Percentiles rank a stretch among this genome's conserved stretches.
Conservation (phyloP, 805 yeast genomes). For the Kazachstania taianensis region DNA sequence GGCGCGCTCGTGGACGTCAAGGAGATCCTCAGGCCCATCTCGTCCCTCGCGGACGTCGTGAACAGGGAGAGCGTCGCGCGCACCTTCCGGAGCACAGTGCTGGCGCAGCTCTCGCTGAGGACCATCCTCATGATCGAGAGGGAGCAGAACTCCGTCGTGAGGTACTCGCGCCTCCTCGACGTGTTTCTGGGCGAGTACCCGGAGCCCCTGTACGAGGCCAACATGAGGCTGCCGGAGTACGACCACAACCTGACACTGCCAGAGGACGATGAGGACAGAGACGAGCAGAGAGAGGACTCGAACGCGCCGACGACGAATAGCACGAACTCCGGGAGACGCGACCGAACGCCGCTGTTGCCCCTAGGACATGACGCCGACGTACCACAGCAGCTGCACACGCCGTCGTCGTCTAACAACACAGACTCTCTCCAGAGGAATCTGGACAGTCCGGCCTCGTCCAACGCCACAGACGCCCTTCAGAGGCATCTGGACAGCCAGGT, state of each 20-base stretch:
- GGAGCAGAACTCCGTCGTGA: constrained; percentile 71
- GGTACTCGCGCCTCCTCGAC: constrained; percentile 60
- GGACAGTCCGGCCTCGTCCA: constrained; percentile 8
- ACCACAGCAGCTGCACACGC: not conserved
- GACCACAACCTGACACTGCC: constrained; percentile 45
- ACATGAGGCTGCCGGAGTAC: constrained; percentile 56
- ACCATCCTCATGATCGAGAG: constrained; percentile 68
- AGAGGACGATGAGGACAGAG: constrained; percentile 18
- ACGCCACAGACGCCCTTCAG: constrained; percentile 7
- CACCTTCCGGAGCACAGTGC: constrained; percentile 50
- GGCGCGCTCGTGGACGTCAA: constrained; percentile 43
- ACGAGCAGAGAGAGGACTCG: constrained; percentile 4
- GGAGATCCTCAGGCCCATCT: constrained; percentile 63
- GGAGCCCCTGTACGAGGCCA: constrained; percentile 49
- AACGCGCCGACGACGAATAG: not conserved
- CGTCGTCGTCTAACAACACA: not conserved
- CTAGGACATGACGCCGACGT: not conserved
- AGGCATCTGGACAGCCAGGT: not conserved
- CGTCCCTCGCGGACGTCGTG: constrained; percentile 70
- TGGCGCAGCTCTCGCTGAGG: constrained; percentile 55
- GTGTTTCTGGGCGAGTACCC: constrained; percentile 85
- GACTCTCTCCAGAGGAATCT: not conserved
- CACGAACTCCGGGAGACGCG: not conserved
- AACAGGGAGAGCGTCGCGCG: constrained; percentile 57
- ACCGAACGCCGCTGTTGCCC: not conserved